Percentiles rank a stretch among this genome's conserved stretches.
phyloP scores from a whole-genome alignment of 495 filamentous ascomycete genomes.

The Tuber umbilicatum region DNA sequence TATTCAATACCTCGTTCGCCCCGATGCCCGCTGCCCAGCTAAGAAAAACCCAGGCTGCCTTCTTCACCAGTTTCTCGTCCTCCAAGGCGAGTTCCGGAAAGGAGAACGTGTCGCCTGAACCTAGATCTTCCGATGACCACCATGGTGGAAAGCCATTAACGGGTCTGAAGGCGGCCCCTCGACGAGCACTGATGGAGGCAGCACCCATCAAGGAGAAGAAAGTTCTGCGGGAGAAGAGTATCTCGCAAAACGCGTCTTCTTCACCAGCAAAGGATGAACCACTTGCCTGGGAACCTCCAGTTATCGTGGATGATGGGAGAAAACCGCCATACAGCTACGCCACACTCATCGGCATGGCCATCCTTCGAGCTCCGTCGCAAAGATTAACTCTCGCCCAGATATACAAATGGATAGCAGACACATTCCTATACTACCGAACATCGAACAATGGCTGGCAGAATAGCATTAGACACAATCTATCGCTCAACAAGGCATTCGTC shows the following conservation, averaged over 20 bases:
- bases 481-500: conserved; percentile 91
- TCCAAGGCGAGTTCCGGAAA: conserved; percentile 52
- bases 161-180: conserved; percentile 46
- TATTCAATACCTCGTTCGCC: conserved; percentile 49
- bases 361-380: conserved; percentile 75
- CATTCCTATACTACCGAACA: conserved; percentile 76
- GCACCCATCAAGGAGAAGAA: conserved; percentile 66
- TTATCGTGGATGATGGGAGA: conserved; percentile 73
- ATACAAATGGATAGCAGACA: conserved; percentile 98
- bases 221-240: conserved; percentile 38
- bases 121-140: conserved; percentile 43
- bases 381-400: conserved; percentile 91
- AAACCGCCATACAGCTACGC: conserved; percentile 93
- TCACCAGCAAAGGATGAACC: conserved; percentile 26
- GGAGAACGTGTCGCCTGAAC: conserved; percentile 56
- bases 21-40: conserved; percentile 38
- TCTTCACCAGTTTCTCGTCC: conserved; percentile 57
- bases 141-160: conserved; percentile 46
- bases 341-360: conserved; percentile 93
- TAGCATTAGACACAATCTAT: conserved; percentile 97
- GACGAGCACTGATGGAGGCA: conserved; percentile 65
- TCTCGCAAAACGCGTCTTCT: conserved; percentile 20
- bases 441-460: conserved; percentile 93
- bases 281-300: conserved; percentile 47
- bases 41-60: conserved; percentile 55